phyloP scores from a whole-genome alignment of 2,329 filamentous ascomycete genomes.

The Aureobasidium uvarum region DNA sequence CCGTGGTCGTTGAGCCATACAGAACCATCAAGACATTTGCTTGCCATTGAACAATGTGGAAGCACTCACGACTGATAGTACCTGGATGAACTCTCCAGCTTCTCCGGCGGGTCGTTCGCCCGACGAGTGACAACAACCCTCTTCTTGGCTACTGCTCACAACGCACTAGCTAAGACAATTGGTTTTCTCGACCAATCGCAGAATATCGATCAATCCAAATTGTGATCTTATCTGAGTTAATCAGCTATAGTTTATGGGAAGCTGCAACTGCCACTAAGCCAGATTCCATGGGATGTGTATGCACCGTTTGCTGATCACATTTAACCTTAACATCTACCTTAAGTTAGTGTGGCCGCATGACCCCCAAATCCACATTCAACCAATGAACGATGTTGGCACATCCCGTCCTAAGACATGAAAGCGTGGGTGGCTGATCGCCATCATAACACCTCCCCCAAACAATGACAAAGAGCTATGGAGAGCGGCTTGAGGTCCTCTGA shows the following conservation, averaged over 20 bases:
- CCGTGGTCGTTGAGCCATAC: too few relatives aligned
- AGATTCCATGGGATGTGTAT: not conserved
- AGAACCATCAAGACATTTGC: not conserved
- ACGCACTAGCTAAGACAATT: not conserved
- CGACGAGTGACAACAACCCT: not conserved
- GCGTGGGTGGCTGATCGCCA: not conserved
- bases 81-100: not conserved
- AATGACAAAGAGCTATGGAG: slow-evolving; percentile 12
- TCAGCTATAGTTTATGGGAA: not conserved
- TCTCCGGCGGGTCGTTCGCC: not conserved
- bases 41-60: not conserved
- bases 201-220: not conserved
- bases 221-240: slow-evolving; percentile 19
- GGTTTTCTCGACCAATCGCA: not conserved
- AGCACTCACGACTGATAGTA: not conserved
- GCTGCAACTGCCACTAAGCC: not conserved
- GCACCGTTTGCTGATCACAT: slow-evolving; percentile 9
- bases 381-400: not conserved
- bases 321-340: slow-evolving; percentile 25
- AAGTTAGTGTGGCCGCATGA: slow-evolving; percentile 11
- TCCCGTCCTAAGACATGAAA: not conserved
- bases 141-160: not conserved
- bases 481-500: not conserved
- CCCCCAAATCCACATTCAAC: not conserved
- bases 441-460: not conserved